A percentile compares a stretch with the other conserved stretches of the same genome.
These are phyloP conservation scores for Fusarium miscanthi DNA, from an alignment of 2,329 filamentous ascomycete species.

Conservation along the genomic window DNA sequence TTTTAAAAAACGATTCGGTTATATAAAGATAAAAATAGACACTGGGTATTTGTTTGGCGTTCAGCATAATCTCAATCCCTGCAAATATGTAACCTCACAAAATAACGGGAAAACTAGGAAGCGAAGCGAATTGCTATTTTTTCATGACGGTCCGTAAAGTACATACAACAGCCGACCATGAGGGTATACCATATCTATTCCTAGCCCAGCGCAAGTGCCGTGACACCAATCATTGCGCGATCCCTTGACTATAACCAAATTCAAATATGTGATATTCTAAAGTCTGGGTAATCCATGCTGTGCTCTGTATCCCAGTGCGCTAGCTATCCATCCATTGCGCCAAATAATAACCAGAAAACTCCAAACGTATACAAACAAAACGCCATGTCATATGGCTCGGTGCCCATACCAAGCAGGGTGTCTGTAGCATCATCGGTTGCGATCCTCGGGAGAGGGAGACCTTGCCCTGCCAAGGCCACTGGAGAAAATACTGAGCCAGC, in stretches of 20 bases:
- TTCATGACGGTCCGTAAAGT: slow-evolving; percentile 23
- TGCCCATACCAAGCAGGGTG: not conserved
- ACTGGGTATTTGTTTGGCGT: not conserved
- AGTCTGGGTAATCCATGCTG: slow-evolving; percentile 19
- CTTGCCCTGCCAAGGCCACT: slow-evolving; percentile 41
- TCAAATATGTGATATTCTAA: slow-evolving; percentile 27
- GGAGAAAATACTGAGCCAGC: slow-evolving; percentile 55
- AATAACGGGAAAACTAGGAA: not conserved
- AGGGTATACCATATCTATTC: slow-evolving; percentile 39
- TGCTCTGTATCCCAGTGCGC: slow-evolving; percentile 25
- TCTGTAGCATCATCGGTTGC: slow-evolving; percentile 31
- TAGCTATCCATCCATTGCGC: slow-evolving; percentile 19
- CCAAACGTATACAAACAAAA: slow-evolving; percentile 33
- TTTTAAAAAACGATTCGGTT: slow-evolving; percentile 1
- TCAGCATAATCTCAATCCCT: not conserved
- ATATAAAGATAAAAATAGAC: slow-evolving; percentile 8
- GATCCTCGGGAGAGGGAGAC: slow-evolving; percentile 44
- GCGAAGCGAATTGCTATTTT: slow-evolving; percentile 16
- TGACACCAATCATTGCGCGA: slow-evolving; percentile 9
- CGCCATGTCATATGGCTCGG: slow-evolving; percentile 15
- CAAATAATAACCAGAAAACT: slow-evolving; percentile 24
- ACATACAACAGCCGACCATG: slow-evolving; percentile 22
- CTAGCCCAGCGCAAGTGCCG: slow-evolving; percentile 18
- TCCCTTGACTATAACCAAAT: slow-evolving; percentile 25
- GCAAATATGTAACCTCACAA: not conserved